Conservation (phyloP, 176 grass and related monocot species). For the Coix lacrymajobi region DNA sequence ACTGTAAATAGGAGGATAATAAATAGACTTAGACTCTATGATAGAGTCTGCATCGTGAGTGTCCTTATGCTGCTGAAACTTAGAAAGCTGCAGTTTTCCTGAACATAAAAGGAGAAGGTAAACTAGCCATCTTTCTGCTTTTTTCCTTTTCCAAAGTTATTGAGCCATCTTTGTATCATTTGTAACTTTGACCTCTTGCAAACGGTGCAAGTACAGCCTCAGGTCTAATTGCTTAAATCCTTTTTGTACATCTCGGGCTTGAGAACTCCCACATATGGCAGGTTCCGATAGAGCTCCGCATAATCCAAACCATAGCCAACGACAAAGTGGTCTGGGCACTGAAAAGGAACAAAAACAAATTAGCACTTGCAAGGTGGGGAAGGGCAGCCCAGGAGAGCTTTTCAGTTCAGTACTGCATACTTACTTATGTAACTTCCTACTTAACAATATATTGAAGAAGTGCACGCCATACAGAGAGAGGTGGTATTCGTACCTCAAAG, state of each 20-base stretch:
- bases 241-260: constrained; percentile 74
- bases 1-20: no score
- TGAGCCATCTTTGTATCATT: not conserved
- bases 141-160: constrained; percentile 19
- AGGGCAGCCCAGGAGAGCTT: not conserved
- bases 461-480: not conserved
- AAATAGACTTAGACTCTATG: no score
- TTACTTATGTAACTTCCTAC: not conserved
- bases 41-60: no score
- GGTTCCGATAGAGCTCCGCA: constrained; percentile 79
- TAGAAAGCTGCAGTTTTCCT: not conserved
- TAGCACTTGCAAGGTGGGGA: not conserved
- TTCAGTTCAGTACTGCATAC: not conserved
- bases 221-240: constrained; percentile 27
- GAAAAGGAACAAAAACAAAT: constrained; percentile 27
- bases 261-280: constrained; percentile 82
- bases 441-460: not conserved
- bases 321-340: constrained; percentile 93
- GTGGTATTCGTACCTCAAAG: constrained; percentile 59
- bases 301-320: constrained; percentile 97
- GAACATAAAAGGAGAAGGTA: not conserved
- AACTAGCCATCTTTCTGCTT: not conserved
- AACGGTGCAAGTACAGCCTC: not conserved
- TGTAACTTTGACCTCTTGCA: not conserved
- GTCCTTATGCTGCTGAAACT: constrained; percentile 11